A percentile compares a stretch with the other conserved stretches of the same genome.
Conservation (phyloP, 164 flowering plant genomes). For the Paratinospora sagittata region DNA sequence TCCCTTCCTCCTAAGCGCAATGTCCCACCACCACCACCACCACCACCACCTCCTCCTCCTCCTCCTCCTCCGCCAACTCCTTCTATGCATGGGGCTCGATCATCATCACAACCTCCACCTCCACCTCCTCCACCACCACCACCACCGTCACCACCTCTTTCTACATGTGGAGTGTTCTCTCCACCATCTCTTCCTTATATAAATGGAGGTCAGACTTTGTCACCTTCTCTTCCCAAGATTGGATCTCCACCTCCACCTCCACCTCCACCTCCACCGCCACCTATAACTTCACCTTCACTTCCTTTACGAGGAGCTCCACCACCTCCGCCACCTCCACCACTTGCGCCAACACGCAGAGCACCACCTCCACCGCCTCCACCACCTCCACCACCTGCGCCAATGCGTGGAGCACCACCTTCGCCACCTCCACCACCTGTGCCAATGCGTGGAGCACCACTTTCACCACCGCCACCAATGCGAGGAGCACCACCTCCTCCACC, state of each 20-base stretch:
- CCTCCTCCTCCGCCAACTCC: conserved; percentile 3
- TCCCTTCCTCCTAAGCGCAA: not conserved
- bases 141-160: conserved; percentile 17
- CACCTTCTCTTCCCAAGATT: conserved; percentile 5
- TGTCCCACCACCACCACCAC: not conserved
- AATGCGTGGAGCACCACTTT: not conserved
- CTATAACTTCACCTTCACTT: too few species aligned
- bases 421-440: too few species aligned
- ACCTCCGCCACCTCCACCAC: conserved; percentile 9
- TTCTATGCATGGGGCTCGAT: conserved; percentile 9
- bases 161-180: not conserved
- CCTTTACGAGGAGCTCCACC: conserved; percentile 8
- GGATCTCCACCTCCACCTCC: conserved; percentile 30
- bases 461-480: too few species aligned
- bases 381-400: too few species aligned
- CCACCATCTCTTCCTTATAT: too few species aligned
- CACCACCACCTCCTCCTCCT: conserved; percentile 1
- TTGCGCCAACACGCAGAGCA: too few species aligned
- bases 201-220: too few species aligned
- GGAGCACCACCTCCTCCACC: too few species aligned
- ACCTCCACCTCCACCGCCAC: conserved; percentile 14
- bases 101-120: conserved; percentile 20
- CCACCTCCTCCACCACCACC: conserved; percentile 15
- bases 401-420: too few species aligned
- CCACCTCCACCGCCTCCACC: too few species aligned